Conservation (phyloP, 108 stramenopile genomes). For the Schizochytrium sp. region DNA sequence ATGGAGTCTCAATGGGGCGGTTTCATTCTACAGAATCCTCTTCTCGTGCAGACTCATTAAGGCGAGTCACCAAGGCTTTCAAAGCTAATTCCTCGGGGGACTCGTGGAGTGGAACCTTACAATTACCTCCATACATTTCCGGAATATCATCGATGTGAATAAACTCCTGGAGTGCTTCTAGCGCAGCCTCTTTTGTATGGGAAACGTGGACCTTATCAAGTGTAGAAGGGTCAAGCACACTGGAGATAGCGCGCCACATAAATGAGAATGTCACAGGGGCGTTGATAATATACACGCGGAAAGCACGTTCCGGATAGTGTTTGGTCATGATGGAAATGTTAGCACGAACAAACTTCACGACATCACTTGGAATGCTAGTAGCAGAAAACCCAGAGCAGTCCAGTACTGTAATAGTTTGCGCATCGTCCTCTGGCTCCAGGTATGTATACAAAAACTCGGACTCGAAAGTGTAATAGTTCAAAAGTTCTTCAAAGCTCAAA, state of each 20-base stretch:
- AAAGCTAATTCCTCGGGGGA: constrained; percentile 3
- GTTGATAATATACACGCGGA: constrained; percentile 24
- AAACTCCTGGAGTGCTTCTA: neutral
- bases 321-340: neutral
- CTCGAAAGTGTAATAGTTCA: constrained; percentile 10
- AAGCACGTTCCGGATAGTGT: constrained; percentile 31
- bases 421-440: neutral
- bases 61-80: neutral
- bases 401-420: neutral
- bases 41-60: neutral
- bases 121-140: neutral
- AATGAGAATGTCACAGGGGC: neutral
- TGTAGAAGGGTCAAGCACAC: neutral
- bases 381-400: constrained; percentile 1
- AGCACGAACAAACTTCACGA: neutral
- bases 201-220: neutral
- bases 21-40: neutral
- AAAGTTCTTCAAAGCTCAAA: neutral
- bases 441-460: neutral
- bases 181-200: neutral
- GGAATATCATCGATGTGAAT: neutral
- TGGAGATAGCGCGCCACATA: constrained; percentile 26
- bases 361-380: neutral
- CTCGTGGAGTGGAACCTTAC: neutral
- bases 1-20: neutral